A percentile compares a stretch with the other conserved stretches of the same genome.
phyloP scores from a whole-genome alignment of 306 rosid genomes.

The Quercus bicolor region DNA sequence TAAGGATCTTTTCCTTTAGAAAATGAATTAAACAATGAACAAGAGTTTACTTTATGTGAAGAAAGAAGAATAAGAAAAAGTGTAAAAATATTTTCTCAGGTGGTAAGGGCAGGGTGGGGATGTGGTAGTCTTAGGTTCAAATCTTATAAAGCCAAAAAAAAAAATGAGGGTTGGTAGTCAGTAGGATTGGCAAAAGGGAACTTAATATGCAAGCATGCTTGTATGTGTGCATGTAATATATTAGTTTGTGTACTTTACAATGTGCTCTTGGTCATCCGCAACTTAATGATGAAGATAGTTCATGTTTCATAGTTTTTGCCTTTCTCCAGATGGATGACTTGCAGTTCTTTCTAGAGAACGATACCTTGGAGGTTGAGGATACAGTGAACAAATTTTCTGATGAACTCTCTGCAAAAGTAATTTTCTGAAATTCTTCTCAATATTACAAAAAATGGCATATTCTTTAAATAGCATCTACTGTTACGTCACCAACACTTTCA shows the following conservation, averaged over 20 bases:
- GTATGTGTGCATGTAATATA: background rate
- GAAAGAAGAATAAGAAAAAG: background rate
- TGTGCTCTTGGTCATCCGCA: background rate
- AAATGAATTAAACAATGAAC: background rate
- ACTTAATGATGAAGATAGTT: conserved; percentile 7
- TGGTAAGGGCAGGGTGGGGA: background rate
- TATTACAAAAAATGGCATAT: background rate
- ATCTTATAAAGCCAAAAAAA: too few relatives aligned
- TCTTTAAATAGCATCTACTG: background rate
- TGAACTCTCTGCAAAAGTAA: conserved; percentile 59
- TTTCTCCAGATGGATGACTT: conserved; percentile 44
- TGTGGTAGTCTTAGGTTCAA: background rate
- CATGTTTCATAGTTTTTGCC: background rate
- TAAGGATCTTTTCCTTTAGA: background rate
- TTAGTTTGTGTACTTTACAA: background rate
- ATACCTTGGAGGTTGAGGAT: conserved; percentile 39
- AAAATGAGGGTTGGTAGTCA: too few relatives aligned
- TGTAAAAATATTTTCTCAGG: background rate
- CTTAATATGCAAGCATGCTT: background rate
- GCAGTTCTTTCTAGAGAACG: conserved; percentile 50
- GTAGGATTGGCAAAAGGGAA: background rate
- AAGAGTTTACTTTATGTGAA: background rate
- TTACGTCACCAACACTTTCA: background rate
- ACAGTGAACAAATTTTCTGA: conserved; percentile 47
- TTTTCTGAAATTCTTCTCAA: conserved; percentile 22